These are phyloP conservation scores for Pleurotus djamor DNA, from an alignment of 768 basidiomycete species.

Conservation along the genomic window DNA sequence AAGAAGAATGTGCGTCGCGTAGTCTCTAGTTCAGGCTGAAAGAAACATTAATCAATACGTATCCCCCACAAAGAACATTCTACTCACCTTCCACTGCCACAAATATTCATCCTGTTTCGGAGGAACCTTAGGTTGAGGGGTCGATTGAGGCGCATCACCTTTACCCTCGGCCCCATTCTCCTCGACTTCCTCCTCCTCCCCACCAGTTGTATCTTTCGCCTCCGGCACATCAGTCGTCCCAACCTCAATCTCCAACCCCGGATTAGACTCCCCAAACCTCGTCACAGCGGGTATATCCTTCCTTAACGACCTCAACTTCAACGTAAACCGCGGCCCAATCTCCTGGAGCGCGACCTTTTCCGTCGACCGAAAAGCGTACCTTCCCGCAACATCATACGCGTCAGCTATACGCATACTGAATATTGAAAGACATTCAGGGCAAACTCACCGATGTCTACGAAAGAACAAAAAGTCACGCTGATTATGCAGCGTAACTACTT, in stretches of 20 bases:
- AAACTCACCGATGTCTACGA: constrained; percentile 81
- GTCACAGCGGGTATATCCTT: constrained; percentile 86
- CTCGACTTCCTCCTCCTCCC: background rate
- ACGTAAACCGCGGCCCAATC: constrained; percentile 95
- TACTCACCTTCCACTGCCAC: constrained; percentile 88
- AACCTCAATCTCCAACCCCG: constrained; percentile 52
- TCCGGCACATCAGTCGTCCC: constrained; percentile 32
- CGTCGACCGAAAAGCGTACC: constrained; percentile 88
- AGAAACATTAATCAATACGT: constrained; percentile 8
- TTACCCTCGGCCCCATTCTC: no score
- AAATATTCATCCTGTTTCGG: constrained; percentile 76
- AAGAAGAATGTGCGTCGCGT: constrained; percentile 90
- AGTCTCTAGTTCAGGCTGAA: constrained; percentile 90
- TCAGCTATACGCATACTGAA: background rate
- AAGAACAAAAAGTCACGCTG: constrained; percentile 99
- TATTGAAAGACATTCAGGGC: constrained; percentile 7
- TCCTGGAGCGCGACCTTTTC: constrained; percentile 94
- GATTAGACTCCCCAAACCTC: constrained; percentile 61
- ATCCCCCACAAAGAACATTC: background rate
- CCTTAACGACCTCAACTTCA: constrained; percentile 87
- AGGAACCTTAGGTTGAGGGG: constrained; percentile 29
- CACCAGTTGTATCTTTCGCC: no score
- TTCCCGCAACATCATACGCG: constrained; percentile 21
- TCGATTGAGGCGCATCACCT: constrained; percentile 18
- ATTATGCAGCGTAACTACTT: constrained; percentile 96